phyloP scores from a whole-genome alignment of 768 basidiomycete species.

The Russula abietina region DNA sequence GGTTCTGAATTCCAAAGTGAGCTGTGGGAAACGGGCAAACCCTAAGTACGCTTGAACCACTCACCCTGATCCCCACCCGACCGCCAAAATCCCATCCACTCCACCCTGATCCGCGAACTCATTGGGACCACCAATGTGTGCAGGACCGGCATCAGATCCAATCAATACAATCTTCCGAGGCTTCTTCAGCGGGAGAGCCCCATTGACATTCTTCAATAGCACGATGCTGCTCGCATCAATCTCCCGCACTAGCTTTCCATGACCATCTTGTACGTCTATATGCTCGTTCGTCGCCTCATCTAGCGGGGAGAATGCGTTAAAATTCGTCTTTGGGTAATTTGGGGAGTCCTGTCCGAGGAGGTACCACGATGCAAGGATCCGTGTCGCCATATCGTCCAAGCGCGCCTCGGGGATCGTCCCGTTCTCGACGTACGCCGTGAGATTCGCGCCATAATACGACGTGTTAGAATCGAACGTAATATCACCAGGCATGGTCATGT shows the following conservation, averaged over 20 bases:
- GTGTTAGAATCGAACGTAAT: slow-evolving; percentile 41
- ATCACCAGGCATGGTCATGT: slow-evolving; percentile 60
- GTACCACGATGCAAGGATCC: no score
- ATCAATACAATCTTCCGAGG: slow-evolving; percentile 55
- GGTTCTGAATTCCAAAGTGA: slow-evolving; percentile 40
- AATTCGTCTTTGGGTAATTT: no score
- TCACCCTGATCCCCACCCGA: slow-evolving; percentile 87
- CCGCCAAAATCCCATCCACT: slow-evolving; percentile 63
- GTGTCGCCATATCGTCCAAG: no score
- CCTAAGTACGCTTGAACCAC: background rate
- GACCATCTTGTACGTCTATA: slow-evolving; percentile 65
- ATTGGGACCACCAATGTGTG: slow-evolving; percentile 40
- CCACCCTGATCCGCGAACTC: slow-evolving; percentile 39
- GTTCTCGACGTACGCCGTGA: slow-evolving; percentile 63
- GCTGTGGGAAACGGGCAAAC: no score
- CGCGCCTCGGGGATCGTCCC: slow-evolving; percentile 61
- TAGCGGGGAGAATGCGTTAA: slow-evolving; percentile 48
- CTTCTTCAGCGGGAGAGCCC: slow-evolving; percentile 52
- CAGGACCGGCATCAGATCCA: slow-evolving; percentile 49
- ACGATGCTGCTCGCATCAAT: slow-evolving; percentile 72
- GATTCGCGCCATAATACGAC: slow-evolving; percentile 61
- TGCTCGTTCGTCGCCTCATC: slow-evolving; percentile 51
- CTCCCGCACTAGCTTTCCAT: slow-evolving; percentile 59
- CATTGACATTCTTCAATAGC: slow-evolving; percentile 63
- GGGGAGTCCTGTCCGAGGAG: no score